Base-by-base conservation (phyloP, 176 grass and related monocot genomes). In the Raddia distichophylla region DNA sequence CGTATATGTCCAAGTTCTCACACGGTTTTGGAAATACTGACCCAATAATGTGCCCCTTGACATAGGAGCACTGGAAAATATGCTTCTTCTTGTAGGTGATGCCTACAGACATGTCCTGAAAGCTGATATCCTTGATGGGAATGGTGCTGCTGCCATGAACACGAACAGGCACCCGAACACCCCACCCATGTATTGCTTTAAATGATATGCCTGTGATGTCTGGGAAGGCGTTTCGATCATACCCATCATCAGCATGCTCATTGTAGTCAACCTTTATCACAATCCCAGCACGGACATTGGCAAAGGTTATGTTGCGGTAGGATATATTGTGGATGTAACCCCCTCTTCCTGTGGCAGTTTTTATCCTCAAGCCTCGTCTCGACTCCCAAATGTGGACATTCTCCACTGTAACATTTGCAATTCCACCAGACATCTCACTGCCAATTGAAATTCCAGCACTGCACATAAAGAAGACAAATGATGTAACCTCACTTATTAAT, bases 21-120 rank as follows among this genome's bases (percentile, higher is more conserved):
- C 95, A 94, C 45, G 95, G 92, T 54, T 90, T 86, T 34, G 95
- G 95, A 73, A 91, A 94, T 19, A 94, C 80, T 20, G 84, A 62
- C 10, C 92, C 90, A 0, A 98, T 71, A 47, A 89, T 88, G 47
- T 83, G 87, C 17, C 92, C 95, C 49, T 89, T 7, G 0, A 98
- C 75, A n/a, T 89, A 94, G 27, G 92, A 91, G 78, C 95, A 98
- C 59, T 93, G 95, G 67, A 98, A 98, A 68, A 98, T 93, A 63
- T 89, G 90, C 86, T 98, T 98, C 88, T 93, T 98, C 92, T 98
- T 94, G 86, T 94, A 94, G 84, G 87, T 94, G 81, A 94, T 89
- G 67, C 92, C 92, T 27, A 98, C 84, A 56, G 86, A 85, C 88
- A 98, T 91, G 69, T 91, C 88, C 43, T 76, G 83, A 63, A 98